Evolutionary conservation across 2,329 filamentous ascomycete genomes (phyloP).

Genomic region (Colletotrichum sp.): DNA sequence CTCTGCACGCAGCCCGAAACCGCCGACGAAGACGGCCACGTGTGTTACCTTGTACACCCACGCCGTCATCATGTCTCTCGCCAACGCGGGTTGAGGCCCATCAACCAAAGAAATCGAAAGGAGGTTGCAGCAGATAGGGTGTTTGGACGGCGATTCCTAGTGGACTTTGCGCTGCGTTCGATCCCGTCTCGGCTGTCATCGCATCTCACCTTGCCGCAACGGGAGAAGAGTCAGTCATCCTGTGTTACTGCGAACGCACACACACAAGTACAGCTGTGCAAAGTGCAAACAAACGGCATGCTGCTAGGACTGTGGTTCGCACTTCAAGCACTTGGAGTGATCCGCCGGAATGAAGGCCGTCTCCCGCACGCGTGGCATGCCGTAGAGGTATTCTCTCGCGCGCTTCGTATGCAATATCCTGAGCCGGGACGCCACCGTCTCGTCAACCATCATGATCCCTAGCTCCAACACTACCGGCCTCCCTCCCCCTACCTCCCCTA

Average conservation of each 20-base stretch:
- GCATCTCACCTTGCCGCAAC: background rate
- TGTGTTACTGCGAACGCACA: background rate
- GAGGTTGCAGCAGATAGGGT: background rate
- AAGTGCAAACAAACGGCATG: background rate
- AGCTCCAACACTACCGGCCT: background rate
- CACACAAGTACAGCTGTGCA: background rate
- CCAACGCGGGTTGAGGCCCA: background rate
- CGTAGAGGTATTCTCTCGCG: background rate
- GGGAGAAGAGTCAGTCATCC: background rate
- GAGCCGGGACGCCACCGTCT: background rate
- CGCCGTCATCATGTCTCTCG: background rate
- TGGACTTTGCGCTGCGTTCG: background rate
- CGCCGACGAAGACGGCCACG: background rate
- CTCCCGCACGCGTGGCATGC: background rate
- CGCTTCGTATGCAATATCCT: background rate
- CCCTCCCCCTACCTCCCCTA: background rate
- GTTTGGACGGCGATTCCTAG: slow-evolving; percentile 12
- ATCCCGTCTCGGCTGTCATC: background rate
- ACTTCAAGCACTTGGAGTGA: background rate
- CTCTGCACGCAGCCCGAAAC: background rate
- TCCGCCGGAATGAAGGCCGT: slow-evolving; percentile 16
- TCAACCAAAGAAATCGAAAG: background rate
- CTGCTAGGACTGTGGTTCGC: background rate
- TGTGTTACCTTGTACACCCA: background rate
- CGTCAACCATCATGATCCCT: slow-evolving; percentile 8